A percentile compares a stretch with the other conserved stretches of the same genome.
Conservation (phyloP, 257 asterid species). For the Voacanga thouarsii region DNA sequence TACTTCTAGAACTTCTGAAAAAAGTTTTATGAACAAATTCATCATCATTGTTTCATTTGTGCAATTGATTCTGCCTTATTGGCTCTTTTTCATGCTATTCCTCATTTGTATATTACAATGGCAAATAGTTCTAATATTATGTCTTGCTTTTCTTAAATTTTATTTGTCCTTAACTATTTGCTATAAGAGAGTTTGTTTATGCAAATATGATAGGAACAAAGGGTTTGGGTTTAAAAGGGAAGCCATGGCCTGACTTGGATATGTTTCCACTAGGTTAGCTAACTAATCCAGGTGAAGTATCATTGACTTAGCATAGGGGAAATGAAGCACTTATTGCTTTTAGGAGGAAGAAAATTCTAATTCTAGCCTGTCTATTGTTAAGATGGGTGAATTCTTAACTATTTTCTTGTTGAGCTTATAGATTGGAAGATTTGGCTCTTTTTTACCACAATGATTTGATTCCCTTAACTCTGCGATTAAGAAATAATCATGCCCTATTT, state of each 20-base stretch:
- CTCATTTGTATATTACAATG: too few species aligned
- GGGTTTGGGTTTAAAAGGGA: constrained; percentile 77
- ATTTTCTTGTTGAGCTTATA: not conserved
- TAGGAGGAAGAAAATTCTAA: not conserved
- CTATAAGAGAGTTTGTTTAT: constrained; percentile 64
- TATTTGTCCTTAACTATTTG: too few species aligned
- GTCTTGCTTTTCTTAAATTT: too few species aligned
- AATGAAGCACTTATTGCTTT: not conserved
- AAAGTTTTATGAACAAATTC: constrained; percentile 6
- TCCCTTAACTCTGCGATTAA: not conserved
- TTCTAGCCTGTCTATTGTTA: too few species aligned
- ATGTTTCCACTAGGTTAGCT: constrained; percentile 98
- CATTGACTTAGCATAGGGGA: not conserved
- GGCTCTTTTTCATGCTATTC: too few species aligned
- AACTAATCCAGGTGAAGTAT: constrained; percentile 54
- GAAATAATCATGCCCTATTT: not conserved
- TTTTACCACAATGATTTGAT: not conserved
- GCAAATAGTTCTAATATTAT: too few species aligned
- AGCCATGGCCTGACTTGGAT: constrained; percentile 98
- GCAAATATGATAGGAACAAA: constrained; percentile 72
- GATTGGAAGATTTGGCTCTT: not conserved
- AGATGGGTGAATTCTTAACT: not conserved
- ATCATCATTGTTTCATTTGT: constrained; percentile 9
- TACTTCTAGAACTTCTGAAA: not conserved
- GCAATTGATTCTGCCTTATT: constrained; percentile 82